Conservation (phyloP, 257 asterid species). For the Agastache rugosa region DNA sequence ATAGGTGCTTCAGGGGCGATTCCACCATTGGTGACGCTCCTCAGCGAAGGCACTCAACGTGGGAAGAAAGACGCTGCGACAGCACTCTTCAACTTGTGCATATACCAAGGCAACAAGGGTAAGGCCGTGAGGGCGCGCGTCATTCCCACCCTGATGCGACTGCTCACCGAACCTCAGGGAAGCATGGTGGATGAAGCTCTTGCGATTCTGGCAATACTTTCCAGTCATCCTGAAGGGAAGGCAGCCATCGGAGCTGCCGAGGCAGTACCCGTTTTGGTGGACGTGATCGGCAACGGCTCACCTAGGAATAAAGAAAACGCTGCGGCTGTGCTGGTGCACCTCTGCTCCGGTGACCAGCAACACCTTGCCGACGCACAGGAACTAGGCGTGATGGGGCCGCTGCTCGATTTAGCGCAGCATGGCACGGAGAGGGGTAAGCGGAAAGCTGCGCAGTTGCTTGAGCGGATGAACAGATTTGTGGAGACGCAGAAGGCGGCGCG, state of each 20-base stretch:
- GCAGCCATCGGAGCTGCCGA: conserved; percentile 79
- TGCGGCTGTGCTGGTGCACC: conserved; percentile 87
- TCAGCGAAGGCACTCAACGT: conserved; percentile 78
- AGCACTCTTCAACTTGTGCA: conserved; percentile 90
- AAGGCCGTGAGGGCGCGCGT: conserved; percentile 95
- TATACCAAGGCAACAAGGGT: conserved; percentile 95
- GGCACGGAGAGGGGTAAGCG: conserved; percentile 93
- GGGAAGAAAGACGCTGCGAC: conserved; percentile 97
- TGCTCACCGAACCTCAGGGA: conserved; percentile 82
- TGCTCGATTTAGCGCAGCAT: conserved; percentile 68
- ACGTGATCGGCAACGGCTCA: conserved; percentile 72
- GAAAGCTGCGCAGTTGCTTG: conserved; percentile 84
- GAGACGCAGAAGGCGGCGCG: conserved; percentile 75
- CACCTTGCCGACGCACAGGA: conserved; percentile 73
- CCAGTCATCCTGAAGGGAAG: conserved; percentile 88
- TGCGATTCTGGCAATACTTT: conserved; percentile 86
- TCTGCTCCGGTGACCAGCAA: conserved; percentile 78
- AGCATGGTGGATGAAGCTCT: conserved; percentile 90
- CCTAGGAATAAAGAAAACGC: conserved; percentile 91
- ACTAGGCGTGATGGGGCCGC: conserved; percentile 71
- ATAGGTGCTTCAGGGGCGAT: conserved; percentile 89
- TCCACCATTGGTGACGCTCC: conserved; percentile 76
- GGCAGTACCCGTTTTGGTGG: conserved; percentile 79
- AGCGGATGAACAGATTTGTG: conserved; percentile 72
- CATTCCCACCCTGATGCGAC: conserved; percentile 74